Conservation (phyloP, 1,139 yeast genomes). For the Scheffersomyces quercinus region DNA sequence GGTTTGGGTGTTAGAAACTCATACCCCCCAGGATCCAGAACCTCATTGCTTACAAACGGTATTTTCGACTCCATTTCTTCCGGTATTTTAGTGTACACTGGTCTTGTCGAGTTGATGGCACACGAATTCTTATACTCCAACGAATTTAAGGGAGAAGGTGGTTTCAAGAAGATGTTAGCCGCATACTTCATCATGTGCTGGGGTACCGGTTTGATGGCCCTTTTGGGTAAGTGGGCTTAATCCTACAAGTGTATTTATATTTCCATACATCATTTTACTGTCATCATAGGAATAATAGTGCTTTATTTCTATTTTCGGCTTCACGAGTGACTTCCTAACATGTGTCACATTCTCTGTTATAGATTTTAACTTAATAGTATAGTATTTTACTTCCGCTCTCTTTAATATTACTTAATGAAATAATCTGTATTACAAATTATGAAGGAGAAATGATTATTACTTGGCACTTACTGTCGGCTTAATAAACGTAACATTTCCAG, state of each 20-base stretch:
- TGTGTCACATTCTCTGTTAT: not conserved
- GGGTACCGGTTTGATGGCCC: constrained; percentile 85
- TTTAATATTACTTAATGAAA: too few species aligned
- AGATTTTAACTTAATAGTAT: too few species aligned
- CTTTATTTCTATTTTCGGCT: not conserved
- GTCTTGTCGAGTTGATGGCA: constrained; percentile 84
- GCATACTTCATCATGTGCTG: constrained; percentile 51
- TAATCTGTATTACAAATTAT: too few species aligned
- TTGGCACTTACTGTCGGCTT: too few species aligned
- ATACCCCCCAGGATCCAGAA: constrained; percentile 61
- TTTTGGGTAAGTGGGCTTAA: constrained; percentile 86
- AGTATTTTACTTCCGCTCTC: too few species aligned
- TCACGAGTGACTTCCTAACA: not conserved
- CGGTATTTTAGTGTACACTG: constrained; percentile 83
- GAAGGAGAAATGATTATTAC: too few species aligned
- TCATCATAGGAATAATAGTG: too few species aligned
- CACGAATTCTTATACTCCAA: constrained; percentile 78
- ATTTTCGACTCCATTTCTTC: constrained; percentile 81
- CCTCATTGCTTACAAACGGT: constrained; percentile 72
- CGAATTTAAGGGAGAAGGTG: constrained; percentile 54
- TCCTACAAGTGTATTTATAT: not conserved
- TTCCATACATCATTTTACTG: too few species aligned
- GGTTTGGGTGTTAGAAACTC: constrained; percentile 79
- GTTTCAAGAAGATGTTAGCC: constrained; percentile 39
- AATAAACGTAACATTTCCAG: too few species aligned